These are phyloP conservation scores for Phytopythium ostracodes DNA, from an alignment of 352 stramenopile genomes.

Conservation along the genomic window DNA sequence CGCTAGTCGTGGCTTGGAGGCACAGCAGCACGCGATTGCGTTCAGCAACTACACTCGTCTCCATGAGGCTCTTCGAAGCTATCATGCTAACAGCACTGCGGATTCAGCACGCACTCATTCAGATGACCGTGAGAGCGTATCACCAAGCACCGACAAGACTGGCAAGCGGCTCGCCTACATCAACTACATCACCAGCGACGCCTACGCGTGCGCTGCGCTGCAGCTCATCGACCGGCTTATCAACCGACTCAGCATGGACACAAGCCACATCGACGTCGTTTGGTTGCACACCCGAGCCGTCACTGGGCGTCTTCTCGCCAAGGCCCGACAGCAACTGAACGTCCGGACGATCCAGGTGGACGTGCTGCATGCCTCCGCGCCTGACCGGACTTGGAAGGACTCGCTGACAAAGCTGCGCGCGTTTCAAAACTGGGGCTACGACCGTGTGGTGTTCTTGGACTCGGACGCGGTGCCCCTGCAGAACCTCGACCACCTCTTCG, in stretches of 20 bases:
- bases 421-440: slow-evolving; percentile 32
- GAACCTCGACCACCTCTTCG: slow-evolving; percentile 5
- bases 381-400: slow-evolving; percentile 12
- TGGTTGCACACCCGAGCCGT: slow-evolving; percentile 10
- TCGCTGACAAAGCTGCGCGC: slow-evolving; percentile 29
- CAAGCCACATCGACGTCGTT: slow-evolving; percentile 21
- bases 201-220: slow-evolving; percentile 20
- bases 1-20: background rate
- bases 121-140: background rate
- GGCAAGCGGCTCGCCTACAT: slow-evolving; percentile 18
- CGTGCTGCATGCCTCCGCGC: slow-evolving; percentile 5
- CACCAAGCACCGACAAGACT: background rate
- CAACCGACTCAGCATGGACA: slow-evolving; percentile 11
- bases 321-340: slow-evolving; percentile 2
- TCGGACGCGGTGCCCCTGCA: slow-evolving; percentile 19
- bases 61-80: background rate
- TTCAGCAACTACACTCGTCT: background rate
- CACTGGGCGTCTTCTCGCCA: background rate
- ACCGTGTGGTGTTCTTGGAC: slow-evolving; percentile 31
- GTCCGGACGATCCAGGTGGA: slow-evolving; percentile 19
- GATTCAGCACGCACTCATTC: background rate
- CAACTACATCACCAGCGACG: slow-evolving; percentile 23
- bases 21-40: background rate
- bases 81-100: background rate
- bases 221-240: slow-evolving; percentile 16